Evolutionary conservation across 1,139 yeast species (phyloP).

Genomic region (Suhomyces choctaworum): DNA sequence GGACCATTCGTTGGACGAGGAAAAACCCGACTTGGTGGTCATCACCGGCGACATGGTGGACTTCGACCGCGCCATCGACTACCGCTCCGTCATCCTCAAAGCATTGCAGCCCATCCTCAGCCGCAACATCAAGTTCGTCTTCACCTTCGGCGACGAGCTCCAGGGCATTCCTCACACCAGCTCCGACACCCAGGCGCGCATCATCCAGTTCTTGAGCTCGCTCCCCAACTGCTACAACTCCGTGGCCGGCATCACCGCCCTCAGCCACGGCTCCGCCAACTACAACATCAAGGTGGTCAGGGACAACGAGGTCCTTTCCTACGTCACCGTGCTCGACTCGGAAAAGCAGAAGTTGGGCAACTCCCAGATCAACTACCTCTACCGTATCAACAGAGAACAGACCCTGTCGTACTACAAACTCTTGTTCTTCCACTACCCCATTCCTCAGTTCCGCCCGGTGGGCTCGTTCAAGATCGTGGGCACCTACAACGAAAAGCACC

Average conservation of each 20-base stretch:
- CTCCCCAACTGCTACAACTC: slow-evolving; percentile 43
- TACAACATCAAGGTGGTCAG: slow-evolving; percentile 30
- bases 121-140: slow-evolving; percentile 33
- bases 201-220: slow-evolving; percentile 27
- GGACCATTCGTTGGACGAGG: slow-evolving; percentile 27
- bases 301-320: slow-evolving; percentile 22
- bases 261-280: slow-evolving; percentile 39
- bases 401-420: slow-evolving; percentile 26
- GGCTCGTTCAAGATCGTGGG: slow-evolving; percentile 53
- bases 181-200: slow-evolving; percentile 6
- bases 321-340: slow-evolving; percentile 39
- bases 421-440: slow-evolving; percentile 52
- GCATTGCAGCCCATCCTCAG: slow-evolving; percentile 37
- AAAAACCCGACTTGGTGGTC: slow-evolving; percentile 38
- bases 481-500: slow-evolving; percentile 46
- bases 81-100: slow-evolving; percentile 37
- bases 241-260: slow-evolving; percentile 15
- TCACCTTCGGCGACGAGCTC: slow-evolving; percentile 42
- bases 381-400: slow-evolving; percentile 13
- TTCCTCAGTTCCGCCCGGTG: slow-evolving; percentile 52
- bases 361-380: slow-evolving; percentile 30
- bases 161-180: slow-evolving; percentile 2
- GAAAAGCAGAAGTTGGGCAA: slow-evolving; percentile 29
- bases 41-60: slow-evolving; percentile 46
- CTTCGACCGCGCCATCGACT: slow-evolving; percentile 25